Percentiles rank a stretch among this genome's conserved stretches.
Evolutionary conservation across 2,329 filamentous ascomycete species (phyloP).

Genomic region (Neofusicoccum parvum): DNA sequence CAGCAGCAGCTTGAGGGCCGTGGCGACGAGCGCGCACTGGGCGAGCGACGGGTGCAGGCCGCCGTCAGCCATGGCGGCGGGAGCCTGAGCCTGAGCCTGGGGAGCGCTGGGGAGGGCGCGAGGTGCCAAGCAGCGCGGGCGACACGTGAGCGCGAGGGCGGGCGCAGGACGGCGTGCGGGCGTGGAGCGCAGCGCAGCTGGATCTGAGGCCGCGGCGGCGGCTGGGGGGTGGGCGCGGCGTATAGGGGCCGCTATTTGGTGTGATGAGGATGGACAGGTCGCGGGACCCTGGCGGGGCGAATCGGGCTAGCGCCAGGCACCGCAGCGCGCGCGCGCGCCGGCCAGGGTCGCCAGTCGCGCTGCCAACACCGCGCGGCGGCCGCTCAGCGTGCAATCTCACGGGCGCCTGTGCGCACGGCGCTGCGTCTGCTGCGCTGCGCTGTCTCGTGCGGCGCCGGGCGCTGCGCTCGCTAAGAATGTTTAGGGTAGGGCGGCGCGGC

Average conservation of each 20-base stretch:
- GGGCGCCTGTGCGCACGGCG: constrained; percentile 1
- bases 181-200: neutral
- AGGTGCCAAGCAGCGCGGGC: neutral
- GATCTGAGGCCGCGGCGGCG: constrained; percentile 1
- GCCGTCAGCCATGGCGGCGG: constrained; percentile 13
- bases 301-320: constrained; percentile 8
- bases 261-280: constrained; percentile 7
- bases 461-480: constrained; percentile 15
- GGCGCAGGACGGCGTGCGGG: neutral
- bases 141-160: constrained; percentile 2
- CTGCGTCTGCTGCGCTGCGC: neutral
- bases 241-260: constrained; percentile 12
- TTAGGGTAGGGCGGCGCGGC: constrained; percentile 11
- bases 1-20: constrained; percentile 86
- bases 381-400: constrained; percentile 7
- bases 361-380: neutral
- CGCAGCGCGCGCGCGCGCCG: neutral
- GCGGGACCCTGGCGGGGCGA: neutral
- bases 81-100: too few species aligned
- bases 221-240: neutral
- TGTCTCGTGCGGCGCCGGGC: constrained; percentile 5
- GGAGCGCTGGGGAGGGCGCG: neutral
- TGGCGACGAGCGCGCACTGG: constrained; percentile 84
- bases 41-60: constrained; percentile 75
- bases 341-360: neutral